Base-by-base conservation (phyloP, 345 rosid species). In the Cardiospermum halicacabum region DNA sequence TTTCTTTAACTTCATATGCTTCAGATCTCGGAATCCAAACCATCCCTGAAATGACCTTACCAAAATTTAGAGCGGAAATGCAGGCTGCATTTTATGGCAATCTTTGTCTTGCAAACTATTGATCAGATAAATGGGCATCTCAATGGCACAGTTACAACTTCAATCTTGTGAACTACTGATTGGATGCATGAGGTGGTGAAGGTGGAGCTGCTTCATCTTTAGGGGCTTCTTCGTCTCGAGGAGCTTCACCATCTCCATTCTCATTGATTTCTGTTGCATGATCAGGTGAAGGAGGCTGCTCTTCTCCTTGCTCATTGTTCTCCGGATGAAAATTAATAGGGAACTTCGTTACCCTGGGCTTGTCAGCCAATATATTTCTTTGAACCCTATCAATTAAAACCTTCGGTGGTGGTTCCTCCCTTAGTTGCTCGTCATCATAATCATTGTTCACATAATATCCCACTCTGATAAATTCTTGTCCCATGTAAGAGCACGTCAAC, bases 361-460 rank as follows among this genome's bases (percentile, higher is more conserved):
- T 86, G 64, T 86, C 92, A 47, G 83, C 78, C 50, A 86, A 67
- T 58, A 86, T 84, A 39, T 86, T 86, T 74, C 92, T 78, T 67
- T 83, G 92, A 34, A 86, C 85, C 72, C 77, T 83, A 65, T 86
- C 89, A 32, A 83, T 72, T 71, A 75, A 58, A 32, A 86, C 85
- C 69, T 81, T 81, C 4, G 82, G 56, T 2, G 92, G 92, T 58
- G 86, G 89, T 36, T 86, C 92, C 77, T 86, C 92, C 58, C 81
- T 65, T 60, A 86, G 76, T 47, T 81, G 88, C 69, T 86, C 92
- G 3, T 83, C 92, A 47, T 81, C 92, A 21, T 84, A 86, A 63
- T 86, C 92, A 43, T 86, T 86, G 85, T 89, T 89, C 72, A 92
- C 90, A 5, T 92, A 89, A 75, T 92, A 92, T 1, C 96, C 98